Percentiles rank a stretch among this genome's conserved stretches.
These are phyloP conservation scores for Teunomyces lycoperdinae DNA, from an alignment of 805 yeast species.

Conservation along the genomic window DNA sequence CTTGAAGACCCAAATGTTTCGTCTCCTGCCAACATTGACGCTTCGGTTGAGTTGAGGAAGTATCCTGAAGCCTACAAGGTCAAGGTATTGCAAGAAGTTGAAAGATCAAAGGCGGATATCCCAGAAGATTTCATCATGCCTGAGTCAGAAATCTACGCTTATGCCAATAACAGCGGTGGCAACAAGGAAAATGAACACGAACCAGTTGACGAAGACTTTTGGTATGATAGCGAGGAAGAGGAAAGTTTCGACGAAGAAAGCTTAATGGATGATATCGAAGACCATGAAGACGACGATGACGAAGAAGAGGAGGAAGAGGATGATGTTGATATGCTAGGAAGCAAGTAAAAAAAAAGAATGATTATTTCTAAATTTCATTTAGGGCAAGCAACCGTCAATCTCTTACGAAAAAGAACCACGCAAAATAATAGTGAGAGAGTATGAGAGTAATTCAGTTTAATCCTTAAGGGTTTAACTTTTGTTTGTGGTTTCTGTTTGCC, in stretches of 20 bases:
- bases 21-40: conserved; percentile 96
- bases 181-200: conserved; percentile 47
- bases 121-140: conserved; percentile 88
- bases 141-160: conserved; percentile 51
- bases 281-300: conserved; percentile 53
- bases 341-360: conserved; percentile 3
- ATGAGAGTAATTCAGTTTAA: neutral
- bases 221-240: conserved; percentile 63
- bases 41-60: conserved; percentile 86
- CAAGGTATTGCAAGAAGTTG: conserved; percentile 78
- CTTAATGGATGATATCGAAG: conserved; percentile 46
- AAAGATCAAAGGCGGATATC: conserved; percentile 76
- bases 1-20: conserved; percentile 91
- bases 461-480: conserved; percentile 43
- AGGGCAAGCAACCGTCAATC: no score
- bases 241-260: conserved; percentile 48
- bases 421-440: neutral
- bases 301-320: conserved; percentile 61
- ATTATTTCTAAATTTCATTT: no score
- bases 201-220: conserved; percentile 75
- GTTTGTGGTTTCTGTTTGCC: conserved; percentile 36
- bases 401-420: neutral
- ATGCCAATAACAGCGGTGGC: conserved; percentile 28
- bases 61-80: conserved; percentile 72
- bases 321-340: conserved; percentile 19